phyloP scores from a whole-genome alignment of 768 basidiomycete species.

The Cyclocybe aegerita region DNA sequence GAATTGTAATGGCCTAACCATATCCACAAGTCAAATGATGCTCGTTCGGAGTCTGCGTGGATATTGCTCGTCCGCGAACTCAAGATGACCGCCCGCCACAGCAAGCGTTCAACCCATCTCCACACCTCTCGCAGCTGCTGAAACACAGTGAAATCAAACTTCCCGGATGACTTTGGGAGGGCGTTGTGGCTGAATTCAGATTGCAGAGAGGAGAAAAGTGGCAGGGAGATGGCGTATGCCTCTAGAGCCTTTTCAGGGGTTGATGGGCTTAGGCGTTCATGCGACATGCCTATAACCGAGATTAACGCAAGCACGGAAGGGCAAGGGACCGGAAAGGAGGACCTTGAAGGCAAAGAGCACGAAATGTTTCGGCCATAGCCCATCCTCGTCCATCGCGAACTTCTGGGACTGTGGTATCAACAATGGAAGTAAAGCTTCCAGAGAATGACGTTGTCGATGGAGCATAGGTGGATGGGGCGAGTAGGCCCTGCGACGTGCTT shows the following conservation, averaged over 20 bases:
- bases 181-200: slow-evolving; percentile 41
- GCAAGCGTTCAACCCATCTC: slow-evolving; percentile 78
- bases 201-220: slow-evolving; percentile 50
- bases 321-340: slow-evolving; percentile 12
- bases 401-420: slow-evolving; percentile 44
- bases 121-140: slow-evolving; percentile 77
- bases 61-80: slow-evolving; percentile 49
- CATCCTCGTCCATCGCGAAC: slow-evolving; percentile 71
- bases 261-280: slow-evolving; percentile 57
- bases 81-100: slow-evolving; percentile 79
- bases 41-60: slow-evolving; percentile 15
- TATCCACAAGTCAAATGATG: slow-evolving; percentile 49
- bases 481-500: slow-evolving; percentile 20
- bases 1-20: slow-evolving; percentile 61
- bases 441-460: slow-evolving; percentile 48
- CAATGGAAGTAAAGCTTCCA: slow-evolving; percentile 46
- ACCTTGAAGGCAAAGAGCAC: slow-evolving; percentile 83
- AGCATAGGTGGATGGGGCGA: slow-evolving; percentile 27
- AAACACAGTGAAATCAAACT: slow-evolving; percentile 56
- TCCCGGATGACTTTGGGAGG: slow-evolving; percentile 18
- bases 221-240: slow-evolving; percentile 53
- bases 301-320: slow-evolving; percentile 2
- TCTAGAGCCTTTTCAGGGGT: slow-evolving; percentile 52
- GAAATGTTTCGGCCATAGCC: slow-evolving; percentile 70
- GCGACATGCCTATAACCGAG: slow-evolving; percentile 62